Evolutionary conservation across 495 filamentous ascomycete genomes (phyloP).

Genomic region (Trichoderma gamsii): DNA sequence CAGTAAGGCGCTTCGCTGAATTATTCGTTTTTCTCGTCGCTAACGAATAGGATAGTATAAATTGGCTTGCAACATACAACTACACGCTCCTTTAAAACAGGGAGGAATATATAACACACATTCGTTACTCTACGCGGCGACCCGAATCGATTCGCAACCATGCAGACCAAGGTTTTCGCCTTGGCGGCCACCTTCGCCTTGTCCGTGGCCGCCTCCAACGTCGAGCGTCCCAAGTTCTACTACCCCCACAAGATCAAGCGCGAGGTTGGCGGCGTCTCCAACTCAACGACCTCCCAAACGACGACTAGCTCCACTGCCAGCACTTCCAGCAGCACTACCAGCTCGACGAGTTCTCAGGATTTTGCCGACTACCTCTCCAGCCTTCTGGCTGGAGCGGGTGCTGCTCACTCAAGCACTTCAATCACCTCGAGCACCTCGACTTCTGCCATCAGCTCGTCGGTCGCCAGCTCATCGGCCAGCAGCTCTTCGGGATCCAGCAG

Average conservation of each 20-base stretch:
- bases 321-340: neutral
- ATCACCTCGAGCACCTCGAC: too few relatives aligned
- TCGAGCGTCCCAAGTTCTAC: constrained; percentile 49
- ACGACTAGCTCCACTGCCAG: neutral
- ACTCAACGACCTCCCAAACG: neutral
- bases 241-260: constrained; percentile 57
- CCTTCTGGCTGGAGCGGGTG: neutral
- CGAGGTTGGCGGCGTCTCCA: constrained; percentile 44
- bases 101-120: neutral
- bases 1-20: neutral
- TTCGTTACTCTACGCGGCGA: neutral
- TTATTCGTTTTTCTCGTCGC: neutral
- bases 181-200: constrained; percentile 48
- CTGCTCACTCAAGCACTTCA: neutral
- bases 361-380: neutral
- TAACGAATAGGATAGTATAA: neutral
- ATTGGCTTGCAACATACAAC: neutral
- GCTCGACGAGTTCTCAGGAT: neutral
- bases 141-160: constrained; percentile 22
- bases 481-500: neutral
- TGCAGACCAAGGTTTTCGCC: constrained; percentile 42
- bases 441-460: neutral
- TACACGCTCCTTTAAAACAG: neutral
- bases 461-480: neutral
- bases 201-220: constrained; percentile 40